Evolutionary conservation across 805 yeast genomes (phyloP).

Genomic region (Hagleromyces aurorensis): DNA sequence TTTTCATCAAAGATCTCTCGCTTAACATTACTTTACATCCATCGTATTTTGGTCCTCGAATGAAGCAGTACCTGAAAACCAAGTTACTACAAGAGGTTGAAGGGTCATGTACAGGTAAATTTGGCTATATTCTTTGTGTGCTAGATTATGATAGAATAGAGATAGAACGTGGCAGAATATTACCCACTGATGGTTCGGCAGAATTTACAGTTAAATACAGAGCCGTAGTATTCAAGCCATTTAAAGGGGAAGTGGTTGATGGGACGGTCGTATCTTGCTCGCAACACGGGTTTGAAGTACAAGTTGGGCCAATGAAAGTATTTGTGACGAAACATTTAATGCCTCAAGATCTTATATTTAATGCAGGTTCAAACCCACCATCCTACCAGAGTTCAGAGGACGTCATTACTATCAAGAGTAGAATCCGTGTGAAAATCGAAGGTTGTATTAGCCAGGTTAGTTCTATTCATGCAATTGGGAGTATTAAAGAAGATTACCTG

Average conservation of each 20-base stretch:
- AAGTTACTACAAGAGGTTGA: conserved; percentile 92
- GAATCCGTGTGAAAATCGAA: conserved; percentile 89
- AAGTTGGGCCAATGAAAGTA: conserved; percentile 93
- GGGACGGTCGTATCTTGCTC: conserved; percentile 91
- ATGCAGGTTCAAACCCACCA: conserved; percentile 97
- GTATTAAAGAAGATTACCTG: conserved; percentile 94
- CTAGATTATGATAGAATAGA: conserved; percentile 90
- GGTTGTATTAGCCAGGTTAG: conserved; percentile 98
- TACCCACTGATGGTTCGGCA: conserved; percentile 90
- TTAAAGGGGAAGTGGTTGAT: conserved; percentile 97
- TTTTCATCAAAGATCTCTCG: conserved; percentile 73
- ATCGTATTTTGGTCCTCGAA: conserved; percentile 94
- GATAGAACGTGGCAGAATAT: conserved; percentile 86
- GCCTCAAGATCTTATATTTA: conserved; percentile 88
- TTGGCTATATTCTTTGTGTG: conserved; percentile 95
- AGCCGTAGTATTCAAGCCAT: conserved; percentile 97
- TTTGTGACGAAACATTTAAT: conserved; percentile 92
- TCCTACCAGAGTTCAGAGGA: conserved; percentile 94
- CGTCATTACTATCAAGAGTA: conserved; percentile 86
- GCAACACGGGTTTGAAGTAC: conserved; percentile 94
- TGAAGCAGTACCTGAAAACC: conserved; percentile 87
- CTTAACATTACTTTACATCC: conserved; percentile 92
- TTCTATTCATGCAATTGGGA: conserved; percentile 94
- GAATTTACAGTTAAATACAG: conserved; percentile 93
- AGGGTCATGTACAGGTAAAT: conserved; percentile 98